These are phyloP conservation scores for Sclerospora graminicola DNA, from an alignment of 352 stramenopile genomes.

Conservation along the genomic window DNA sequence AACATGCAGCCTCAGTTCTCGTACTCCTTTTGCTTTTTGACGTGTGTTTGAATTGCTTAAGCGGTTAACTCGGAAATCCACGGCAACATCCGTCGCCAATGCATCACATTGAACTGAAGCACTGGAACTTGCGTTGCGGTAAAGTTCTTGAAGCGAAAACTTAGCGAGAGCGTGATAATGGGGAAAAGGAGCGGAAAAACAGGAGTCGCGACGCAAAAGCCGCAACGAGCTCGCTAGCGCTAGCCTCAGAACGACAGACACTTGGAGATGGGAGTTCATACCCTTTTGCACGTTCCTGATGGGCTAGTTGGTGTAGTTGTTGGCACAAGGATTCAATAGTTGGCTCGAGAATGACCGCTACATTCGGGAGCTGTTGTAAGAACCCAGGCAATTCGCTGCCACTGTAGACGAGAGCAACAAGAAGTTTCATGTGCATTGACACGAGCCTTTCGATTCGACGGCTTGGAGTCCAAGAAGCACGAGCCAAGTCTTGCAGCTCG, in stretches of 20 bases:
- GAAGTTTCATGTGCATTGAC: slow-evolving; percentile 43
- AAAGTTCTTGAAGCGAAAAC: slow-evolving; percentile 72
- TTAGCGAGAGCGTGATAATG: slow-evolving; percentile 59
- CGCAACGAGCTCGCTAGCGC: slow-evolving; percentile 10
- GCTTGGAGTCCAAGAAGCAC: slow-evolving; percentile 11
- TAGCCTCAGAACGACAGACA: slow-evolving; percentile 6
- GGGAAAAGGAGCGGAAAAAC: slow-evolving; percentile 45
- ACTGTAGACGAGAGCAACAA: slow-evolving; percentile 27
- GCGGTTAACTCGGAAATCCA: slow-evolving; percentile 57
- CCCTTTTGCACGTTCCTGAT: slow-evolving; percentile 24
- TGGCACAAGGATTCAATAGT: slow-evolving; percentile 7
- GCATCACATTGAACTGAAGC: slow-evolving; percentile 77
- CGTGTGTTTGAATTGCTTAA: slow-evolving; percentile 35
- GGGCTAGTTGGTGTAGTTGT: slow-evolving; percentile 19
- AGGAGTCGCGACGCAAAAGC: slow-evolving; percentile 41
- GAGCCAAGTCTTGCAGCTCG: slow-evolving; percentile 15
- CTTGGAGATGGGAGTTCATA: slow-evolving; percentile 25
- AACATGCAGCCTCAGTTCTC: slow-evolving; percentile 1
- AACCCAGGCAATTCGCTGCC: slow-evolving; percentile 5
- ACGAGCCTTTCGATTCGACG: slow-evolving; percentile 22
- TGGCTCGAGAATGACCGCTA: slow-evolving; percentile 14
- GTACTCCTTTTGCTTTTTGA: slow-evolving; percentile 22
- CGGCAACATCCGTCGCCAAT: slow-evolving; percentile 79
- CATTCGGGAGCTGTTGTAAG: slow-evolving; percentile 23
- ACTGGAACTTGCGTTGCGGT: slow-evolving; percentile 43